These are phyloP conservation scores for Debaryomycetaceae sp. DNA, from an alignment of 1,139 yeast species.

Conservation along the genomic window DNA sequence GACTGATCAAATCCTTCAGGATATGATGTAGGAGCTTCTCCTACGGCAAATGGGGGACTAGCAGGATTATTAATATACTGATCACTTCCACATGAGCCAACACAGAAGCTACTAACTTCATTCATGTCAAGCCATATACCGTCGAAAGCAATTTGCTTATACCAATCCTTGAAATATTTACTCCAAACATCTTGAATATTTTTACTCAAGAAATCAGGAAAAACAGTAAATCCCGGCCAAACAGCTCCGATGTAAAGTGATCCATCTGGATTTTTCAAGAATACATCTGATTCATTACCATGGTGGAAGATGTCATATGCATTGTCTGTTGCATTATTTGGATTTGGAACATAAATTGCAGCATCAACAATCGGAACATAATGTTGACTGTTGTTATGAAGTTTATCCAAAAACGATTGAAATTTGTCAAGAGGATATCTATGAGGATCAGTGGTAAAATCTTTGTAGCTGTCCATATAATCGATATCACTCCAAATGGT, in stretches of 20 bases:
- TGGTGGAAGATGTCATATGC: slow-evolving; percentile 20
- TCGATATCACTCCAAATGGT: slow-evolving; percentile 24
- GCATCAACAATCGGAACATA: slow-evolving; percentile 34
- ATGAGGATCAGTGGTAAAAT: slow-evolving; percentile 27
- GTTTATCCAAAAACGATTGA: slow-evolving; percentile 16
- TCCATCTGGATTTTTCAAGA: slow-evolving; percentile 27
- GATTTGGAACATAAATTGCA: slow-evolving; percentile 26
- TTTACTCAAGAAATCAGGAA: slow-evolving; percentile 28
- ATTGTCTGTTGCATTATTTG: slow-evolving; percentile 19
- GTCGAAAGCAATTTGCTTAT: slow-evolving; percentile 20
- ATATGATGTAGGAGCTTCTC: slow-evolving; percentile 12
- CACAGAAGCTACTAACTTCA: slow-evolving; percentile 31
- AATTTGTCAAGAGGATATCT: slow-evolving; percentile 21
- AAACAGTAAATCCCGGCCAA: slow-evolving; percentile 29
- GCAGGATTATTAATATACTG: slow-evolving; percentile 19
- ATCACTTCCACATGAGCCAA: slow-evolving; percentile 26
- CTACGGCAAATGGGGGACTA: slow-evolving; percentile 18
- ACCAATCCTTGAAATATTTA: slow-evolving; percentile 18
- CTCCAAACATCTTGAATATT: slow-evolving; percentile 24
- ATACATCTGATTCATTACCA: slow-evolving; percentile 24
- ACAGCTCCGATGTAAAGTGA: slow-evolving; percentile 21
- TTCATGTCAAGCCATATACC: slow-evolving; percentile 38
- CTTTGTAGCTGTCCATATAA: slow-evolving; percentile 25
- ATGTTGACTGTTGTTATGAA: slow-evolving; percentile 23
- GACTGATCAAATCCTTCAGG: slow-evolving; percentile 19